These are phyloP conservation scores for Entomortierella beljakovae DNA, from an alignment of 192 early-diverging fungal species.

Conservation along the genomic window DNA sequence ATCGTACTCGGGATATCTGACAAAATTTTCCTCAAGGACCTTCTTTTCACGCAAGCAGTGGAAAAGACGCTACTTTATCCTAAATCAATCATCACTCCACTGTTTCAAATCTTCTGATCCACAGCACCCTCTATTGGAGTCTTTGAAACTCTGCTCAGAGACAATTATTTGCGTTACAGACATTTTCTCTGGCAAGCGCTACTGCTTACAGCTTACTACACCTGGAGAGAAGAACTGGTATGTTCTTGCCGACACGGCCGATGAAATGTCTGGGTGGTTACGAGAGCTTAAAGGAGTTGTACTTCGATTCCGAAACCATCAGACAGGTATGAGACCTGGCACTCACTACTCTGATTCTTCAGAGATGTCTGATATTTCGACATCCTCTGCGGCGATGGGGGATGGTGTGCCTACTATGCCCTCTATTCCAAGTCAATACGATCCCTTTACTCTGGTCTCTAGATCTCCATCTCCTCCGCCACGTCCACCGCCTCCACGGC, in stretches of 20 bases:
- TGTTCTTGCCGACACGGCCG: conserved; percentile 53
- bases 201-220: conserved; percentile 53
- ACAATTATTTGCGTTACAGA: conserved; percentile 61
- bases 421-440: conserved; percentile 11
- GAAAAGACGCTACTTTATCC: conserved; percentile 57
- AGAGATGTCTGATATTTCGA: conserved; percentile 38
- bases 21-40: conserved; percentile 47
- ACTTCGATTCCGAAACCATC: conserved; percentile 17
- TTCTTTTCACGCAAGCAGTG: conserved; percentile 57
- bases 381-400: conserved; percentile 11
- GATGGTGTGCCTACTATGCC: conserved; percentile 9
- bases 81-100: conserved; percentile 44
- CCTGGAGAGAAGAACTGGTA: conserved; percentile 56
- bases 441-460: not conserved
- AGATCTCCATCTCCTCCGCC: conserved; percentile 25
- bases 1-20: conserved; percentile 33
- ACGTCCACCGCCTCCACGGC: conserved; percentile 17
- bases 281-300: conserved; percentile 53
- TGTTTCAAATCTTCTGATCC: conserved; percentile 58
- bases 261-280: conserved; percentile 54
- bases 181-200: conserved; percentile 52
- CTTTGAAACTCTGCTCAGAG: conserved; percentile 39
- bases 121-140: conserved; percentile 44
- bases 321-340: conserved; percentile 10
- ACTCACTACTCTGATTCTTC: conserved; percentile 45